A percentile compares a stretch with the other conserved stretches of the same genome.
These are phyloP conservation scores for Apiotrichum sp. DNA, from an alignment of 1,284 basidiomycete species.

Conservation along the genomic window DNA sequence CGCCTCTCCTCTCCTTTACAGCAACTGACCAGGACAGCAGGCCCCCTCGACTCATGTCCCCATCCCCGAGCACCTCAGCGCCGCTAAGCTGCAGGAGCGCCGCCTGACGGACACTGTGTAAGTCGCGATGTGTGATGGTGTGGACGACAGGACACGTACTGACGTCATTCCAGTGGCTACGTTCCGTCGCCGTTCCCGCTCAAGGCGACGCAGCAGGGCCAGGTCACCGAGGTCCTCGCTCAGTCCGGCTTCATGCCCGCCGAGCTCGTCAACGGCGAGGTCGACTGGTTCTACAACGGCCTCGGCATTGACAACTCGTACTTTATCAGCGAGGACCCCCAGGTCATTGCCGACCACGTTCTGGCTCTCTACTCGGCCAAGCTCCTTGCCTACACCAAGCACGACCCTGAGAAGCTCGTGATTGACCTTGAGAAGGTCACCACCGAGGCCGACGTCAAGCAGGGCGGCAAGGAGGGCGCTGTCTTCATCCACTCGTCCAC, in stretches of 20 bases:
- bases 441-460: conserved; percentile 50
- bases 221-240: conserved; percentile 48
- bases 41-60: background rate
- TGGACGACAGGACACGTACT: conserved; percentile 1
- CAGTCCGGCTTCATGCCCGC: conserved; percentile 83
- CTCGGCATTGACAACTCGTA: conserved; percentile 95
- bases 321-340: conserved; percentile 65
- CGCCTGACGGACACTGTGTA: conserved; percentile 2
- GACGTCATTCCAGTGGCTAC: conserved; percentile 39
- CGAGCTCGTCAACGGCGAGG: conserved; percentile 80
- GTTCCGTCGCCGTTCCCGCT: conserved; percentile 45
- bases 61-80: conserved; percentile 1
- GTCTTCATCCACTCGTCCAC: conserved; percentile 96
- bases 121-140: background rate
- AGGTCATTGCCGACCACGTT: conserved; percentile 84
- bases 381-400: conserved; percentile 87
- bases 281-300: conserved; percentile 91
- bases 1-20: no score
- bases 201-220: conserved; percentile 50
- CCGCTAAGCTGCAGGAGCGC: background rate
- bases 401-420: conserved; percentile 80
- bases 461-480: conserved; percentile 57
- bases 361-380: conserved; percentile 96
- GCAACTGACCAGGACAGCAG: background rate
- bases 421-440: conserved; percentile 96